Base-by-base conservation (phyloP, 2,329 filamentous ascomycete species). In the Bipolaris cookei region DNA sequence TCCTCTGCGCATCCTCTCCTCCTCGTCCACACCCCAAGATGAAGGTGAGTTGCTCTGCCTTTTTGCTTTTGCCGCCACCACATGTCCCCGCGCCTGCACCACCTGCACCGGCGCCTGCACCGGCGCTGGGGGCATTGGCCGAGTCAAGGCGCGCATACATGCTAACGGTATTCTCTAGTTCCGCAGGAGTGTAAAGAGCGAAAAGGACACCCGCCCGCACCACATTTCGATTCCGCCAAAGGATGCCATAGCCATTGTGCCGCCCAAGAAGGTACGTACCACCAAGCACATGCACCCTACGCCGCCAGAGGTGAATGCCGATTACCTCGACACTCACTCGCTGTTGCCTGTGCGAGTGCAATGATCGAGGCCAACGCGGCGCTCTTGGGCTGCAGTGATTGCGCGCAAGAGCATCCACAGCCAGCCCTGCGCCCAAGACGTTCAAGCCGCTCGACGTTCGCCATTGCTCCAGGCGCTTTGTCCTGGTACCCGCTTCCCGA, bases 141-240 rank as follows among this genome's bases (percentile, higher is more conserved):
- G 60, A 68, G 67, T 64, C 65, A 62, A 61, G 55, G 57, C 56
- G 56, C 48, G 51, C 59, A 56, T 55, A 59, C 62, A 58, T 63
- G 62, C 70, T 73, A 70, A 73, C 59, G 51, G 34, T 39, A 43
- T 21, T 43, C 43, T 55, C 51, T 70, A 82, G 80, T 82, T 97
- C 78, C 87, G 92, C 76, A 86, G 91, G 80, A 96, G 92, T 61
- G 90, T 96, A 79, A 96, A 96, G 81, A 89, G 90, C 77, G 91
- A 96, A 67, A 96, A 92, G 83, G 87, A 85, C 66, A 85, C 86
- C 64, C 86, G 88, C 75, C 86, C 87, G 64, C 84, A 87, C 64
- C 89, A 91, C 73, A 84, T 91, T 66, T 89, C 90, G 55, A 90
- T 96, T 66, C 87, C 89, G 14, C 89, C 90, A 63, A 97, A 97